Percentiles rank a stretch among this genome's conserved stretches.
Conservation (phyloP, 495 filamentous ascomycete species). For the Penicillium psychrofluorescens region DNA sequence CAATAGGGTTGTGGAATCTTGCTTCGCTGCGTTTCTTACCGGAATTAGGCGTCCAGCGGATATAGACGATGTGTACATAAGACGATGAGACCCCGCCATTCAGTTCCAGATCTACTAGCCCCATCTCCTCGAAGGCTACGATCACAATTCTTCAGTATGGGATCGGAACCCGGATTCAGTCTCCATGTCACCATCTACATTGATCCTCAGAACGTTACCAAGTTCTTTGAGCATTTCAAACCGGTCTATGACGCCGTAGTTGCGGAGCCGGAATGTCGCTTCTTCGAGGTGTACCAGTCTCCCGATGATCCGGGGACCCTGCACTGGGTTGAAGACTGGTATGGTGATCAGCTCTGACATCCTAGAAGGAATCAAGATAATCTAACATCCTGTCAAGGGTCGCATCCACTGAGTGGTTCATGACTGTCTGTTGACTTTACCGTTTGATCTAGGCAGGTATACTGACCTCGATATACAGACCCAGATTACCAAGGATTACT, state of each 20-base stretch:
- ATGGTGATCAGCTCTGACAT: constrained; percentile 1
- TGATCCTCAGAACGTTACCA: constrained; percentile 29
- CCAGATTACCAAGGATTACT: constrained; percentile 44
- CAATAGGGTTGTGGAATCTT: too few species aligned
- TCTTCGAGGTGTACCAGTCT: constrained; percentile 41
- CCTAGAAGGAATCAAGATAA: background rate
- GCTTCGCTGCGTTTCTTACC: too few species aligned
- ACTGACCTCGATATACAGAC: constrained; percentile 19
- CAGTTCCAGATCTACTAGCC: too few species aligned
- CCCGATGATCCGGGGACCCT: constrained; percentile 33
- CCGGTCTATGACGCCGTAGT: constrained; percentile 32
- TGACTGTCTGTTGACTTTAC: constrained; percentile 18
- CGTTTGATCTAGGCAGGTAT: background rate
- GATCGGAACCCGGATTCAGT: constrained; percentile 15
- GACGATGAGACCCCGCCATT: too few species aligned
- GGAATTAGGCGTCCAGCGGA: too few species aligned
- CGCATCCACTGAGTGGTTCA: constrained; percentile 30
- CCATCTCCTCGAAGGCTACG: too few species aligned
- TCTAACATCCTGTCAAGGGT: constrained; percentile 18
- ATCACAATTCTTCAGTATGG: too few species aligned
- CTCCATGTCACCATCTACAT: constrained; percentile 39
- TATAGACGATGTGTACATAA: too few species aligned
- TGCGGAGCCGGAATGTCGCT: constrained; percentile 38
- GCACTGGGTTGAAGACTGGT: constrained; percentile 43
- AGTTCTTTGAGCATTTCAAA: constrained; percentile 34